Base-by-base conservation (phyloP, 2,329 filamentous ascomycete species). In the Fusarium sp. region DNA sequence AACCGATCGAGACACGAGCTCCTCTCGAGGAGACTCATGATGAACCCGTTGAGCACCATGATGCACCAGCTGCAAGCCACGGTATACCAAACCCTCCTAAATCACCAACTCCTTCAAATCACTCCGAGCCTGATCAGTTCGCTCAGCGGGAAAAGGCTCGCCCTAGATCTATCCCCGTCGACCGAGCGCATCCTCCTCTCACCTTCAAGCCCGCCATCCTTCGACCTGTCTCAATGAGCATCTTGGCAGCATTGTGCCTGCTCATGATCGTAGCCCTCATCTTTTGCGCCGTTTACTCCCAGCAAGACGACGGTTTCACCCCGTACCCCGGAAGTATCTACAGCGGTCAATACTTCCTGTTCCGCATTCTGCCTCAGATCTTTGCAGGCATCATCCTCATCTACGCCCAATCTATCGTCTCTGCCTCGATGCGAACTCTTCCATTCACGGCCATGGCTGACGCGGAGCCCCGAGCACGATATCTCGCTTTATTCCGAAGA, bases 281-380 rank as follows among this genome's bases (percentile, higher is more conserved):
- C 26, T 91, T 95, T 76, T 90, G 88, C 68, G 92, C 92, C 59
- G 81, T 92, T 36, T 94, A 88, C 81, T 93, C 92, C 13, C 79
- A 84, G 38, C 78, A 80, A 7, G 84, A 90, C 68, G 78, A 84
- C 11, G 93, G 93, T 1, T 81, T 98, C 14, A 89, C 87, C 75
- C 80, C 85, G 5, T 97, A 95, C 77, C 81, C 83, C 34, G 86
- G 85, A 45, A 84, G 81, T 31, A 91, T 94, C 59, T 91, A 92
- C 64, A 91, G 91, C 50, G 86, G 85, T 10, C 86, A 90, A 69
- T 97, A 97, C 79, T 97, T 98, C 77, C 80, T 97, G 46, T 96
- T 97, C 78, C 88, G 94, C 65, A 93, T 97, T 68, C 81, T 98
- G 2, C 95, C 95, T 3, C 93, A 94, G 58, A 82, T 97, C 0